Conservation (phyloP, 225 moss, liverwort and hornwort species). For the Anthoceros angustus region DNA sequence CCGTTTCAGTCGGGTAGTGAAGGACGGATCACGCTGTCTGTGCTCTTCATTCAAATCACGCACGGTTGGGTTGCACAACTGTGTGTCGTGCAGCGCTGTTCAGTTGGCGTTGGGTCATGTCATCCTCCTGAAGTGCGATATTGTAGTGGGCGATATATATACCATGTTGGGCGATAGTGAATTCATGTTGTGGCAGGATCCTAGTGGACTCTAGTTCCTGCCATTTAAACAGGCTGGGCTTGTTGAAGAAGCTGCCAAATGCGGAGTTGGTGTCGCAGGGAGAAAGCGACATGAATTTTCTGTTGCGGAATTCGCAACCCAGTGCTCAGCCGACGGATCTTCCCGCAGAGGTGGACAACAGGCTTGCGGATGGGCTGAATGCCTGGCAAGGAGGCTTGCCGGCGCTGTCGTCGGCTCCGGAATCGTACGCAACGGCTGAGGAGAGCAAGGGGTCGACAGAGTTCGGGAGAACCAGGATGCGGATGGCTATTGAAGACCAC, state of each 20-base stretch:
- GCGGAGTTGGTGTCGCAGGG: not conserved
- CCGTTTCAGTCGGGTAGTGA: too few relatives aligned
- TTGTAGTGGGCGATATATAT: too few relatives aligned
- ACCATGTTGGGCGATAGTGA: too few relatives aligned
- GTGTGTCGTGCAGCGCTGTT: too few relatives aligned
- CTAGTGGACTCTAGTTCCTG: too few relatives aligned
- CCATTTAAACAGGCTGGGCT: too few relatives aligned
- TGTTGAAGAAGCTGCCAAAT: not conserved
- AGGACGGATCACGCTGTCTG: too few relatives aligned
- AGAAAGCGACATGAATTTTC: not conserved
- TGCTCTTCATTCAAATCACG: too few relatives aligned
- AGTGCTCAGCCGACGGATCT: not conserved
- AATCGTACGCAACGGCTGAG: conserved; percentile 15
- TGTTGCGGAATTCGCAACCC: not conserved
- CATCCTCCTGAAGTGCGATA: too few relatives aligned
- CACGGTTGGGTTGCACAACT: too few relatives aligned
- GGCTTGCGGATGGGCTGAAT: not conserved
- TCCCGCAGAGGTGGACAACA: not conserved
- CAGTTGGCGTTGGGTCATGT: too few relatives aligned
- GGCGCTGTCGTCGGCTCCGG: not conserved
- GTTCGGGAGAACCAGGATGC: conserved; percentile 65
- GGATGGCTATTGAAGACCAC: conserved; percentile 89
- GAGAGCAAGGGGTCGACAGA: conserved; percentile 23
- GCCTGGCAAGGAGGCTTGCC: not conserved
- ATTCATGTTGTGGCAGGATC: too few relatives aligned